Base-by-base conservation (phyloP, 179 eudicot genomes). In the Drosera spatulata region DNA sequence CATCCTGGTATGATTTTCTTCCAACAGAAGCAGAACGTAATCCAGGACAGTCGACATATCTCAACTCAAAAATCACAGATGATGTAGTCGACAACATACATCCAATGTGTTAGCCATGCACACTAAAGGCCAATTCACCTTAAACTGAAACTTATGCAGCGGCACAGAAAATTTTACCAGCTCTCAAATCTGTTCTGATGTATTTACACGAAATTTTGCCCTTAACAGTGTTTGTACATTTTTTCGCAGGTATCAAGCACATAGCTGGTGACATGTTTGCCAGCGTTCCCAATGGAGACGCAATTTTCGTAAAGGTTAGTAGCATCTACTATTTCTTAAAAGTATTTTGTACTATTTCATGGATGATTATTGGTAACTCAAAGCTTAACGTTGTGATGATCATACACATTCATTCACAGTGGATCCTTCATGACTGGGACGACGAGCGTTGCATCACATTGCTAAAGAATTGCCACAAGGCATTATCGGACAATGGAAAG, bases 401-500 rank as follows among this genome's bases (percentile, higher is more conserved):
- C 38, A 14, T 9, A 46, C 42, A 6, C 5, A 39, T 6, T 39
- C 38, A 13, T 61, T 15, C 7, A 46, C 54, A 53, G 57, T 50
- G 43, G 57, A 61, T 61, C 33, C 33, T 22, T 22, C 33, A 22
- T 22, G 33, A 22, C 33, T 22, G 33, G 33, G 33, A 22, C 33
- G 33, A 22, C 33, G 33, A 22, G 1, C 33, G 33, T 22, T 22
- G 33, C 33, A 1, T 22, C 33, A 22, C 56, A 7, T 53, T 53
- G 56, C 13, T 61, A 14, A 13, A 41, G 39, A 61, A 61, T 14
- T 61, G 65, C 8, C 13, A 61, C 56, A 42, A 38, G 40, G 39
- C 57, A 9, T 50, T 61, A 37, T 46, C 53, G 11, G 56, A 61
- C 38, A 11, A 41, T n/a, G 57, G 65, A 3, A 61, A 61, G 22